Percentiles rank a stretch among this genome's conserved stretches.
Conservation (phyloP, 83 land plant genomes). For the Thuja plicata region DNA sequence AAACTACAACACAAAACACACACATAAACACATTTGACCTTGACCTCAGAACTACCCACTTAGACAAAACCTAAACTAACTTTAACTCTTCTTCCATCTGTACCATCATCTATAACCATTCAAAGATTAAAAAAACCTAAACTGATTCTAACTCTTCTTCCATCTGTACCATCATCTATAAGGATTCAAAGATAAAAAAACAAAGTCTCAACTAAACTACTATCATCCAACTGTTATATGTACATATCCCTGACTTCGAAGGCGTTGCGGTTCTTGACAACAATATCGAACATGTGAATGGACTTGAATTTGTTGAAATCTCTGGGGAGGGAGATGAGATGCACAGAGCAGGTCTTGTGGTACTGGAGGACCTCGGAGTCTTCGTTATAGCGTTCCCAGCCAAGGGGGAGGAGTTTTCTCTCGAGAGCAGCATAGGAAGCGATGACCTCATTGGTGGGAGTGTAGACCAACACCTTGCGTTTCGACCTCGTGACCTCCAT, state of each 20-base stretch:
- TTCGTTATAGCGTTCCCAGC: conserved; percentile 74
- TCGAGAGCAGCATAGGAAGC: conserved; percentile 54
- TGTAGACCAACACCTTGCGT: conserved; percentile 62
- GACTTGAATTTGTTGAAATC: conserved; percentile 66
- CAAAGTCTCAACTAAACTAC: no score
- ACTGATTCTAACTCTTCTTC: neutral
- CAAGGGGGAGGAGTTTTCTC: conserved; percentile 38
- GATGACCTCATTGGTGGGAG: conserved; percentile 59
- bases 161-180: neutral
- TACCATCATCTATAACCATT: neutral
- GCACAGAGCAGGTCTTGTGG: conserved; percentile 55
- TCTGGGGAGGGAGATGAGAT: conserved; percentile 76
- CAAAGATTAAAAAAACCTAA: neutral
- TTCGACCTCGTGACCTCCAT: conserved; percentile 16
- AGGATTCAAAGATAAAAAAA: no score
- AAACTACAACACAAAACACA: neutral
- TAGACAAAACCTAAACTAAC: neutral
- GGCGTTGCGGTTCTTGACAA: conserved; percentile 33
- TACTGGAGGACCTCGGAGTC: conserved; percentile 68
- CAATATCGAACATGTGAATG: conserved; percentile 71
- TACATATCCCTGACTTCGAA: conserved; percentile 36
- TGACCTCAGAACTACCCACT: no score
- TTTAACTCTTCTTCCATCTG: neutral
- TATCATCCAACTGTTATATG: no score
- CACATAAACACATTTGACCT: neutral